Base-by-base conservation (phyloP, 225 moss, liverwort and hornwort genomes). In the Lunularia cruciata region DNA sequence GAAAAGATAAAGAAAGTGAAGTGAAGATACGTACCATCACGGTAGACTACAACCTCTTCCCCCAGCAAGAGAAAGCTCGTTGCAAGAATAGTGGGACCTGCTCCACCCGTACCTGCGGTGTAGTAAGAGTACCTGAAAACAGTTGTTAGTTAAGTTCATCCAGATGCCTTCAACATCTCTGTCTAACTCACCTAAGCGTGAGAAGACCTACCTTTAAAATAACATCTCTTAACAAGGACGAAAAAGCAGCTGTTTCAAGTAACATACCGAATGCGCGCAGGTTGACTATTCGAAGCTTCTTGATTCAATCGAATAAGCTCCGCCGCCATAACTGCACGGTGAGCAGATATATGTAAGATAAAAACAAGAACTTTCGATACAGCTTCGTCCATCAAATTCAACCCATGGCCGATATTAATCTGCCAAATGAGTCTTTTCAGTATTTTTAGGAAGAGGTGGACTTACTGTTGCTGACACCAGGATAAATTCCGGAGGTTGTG, bases 391-490 rank as follows among this genome's bases (percentile, higher is more conserved):
- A 40, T 6, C 8, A 6, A 40, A 40, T 40, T 40, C n/a, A n/a
- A n/a, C n/a, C n/a, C n/a, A n/a, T n/a, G n/a, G n/a, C n/a, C n/a
- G n/a, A 40, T 13, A 40, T 40, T 6, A 13, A 40, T 6, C 40
- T 40, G 40, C 40, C 6, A 40, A 40, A 40, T 40, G 40, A 13
- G n/a, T n/a, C 13, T 40, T 40, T 13, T 40, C 40, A 13, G 13
- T 6, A 40, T 40, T 40, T 40, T 40, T 13, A 8, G 42, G 16
- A 2, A 39, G 39, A 60, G 38, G 60, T 52, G 68, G 47, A 83
- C 90, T 63, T 84, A 92, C 95, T 83, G 37, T 96, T 96, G 83
- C 92, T 92, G 75, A 96, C 89, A 74, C 95, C 95, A 16, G 95
- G 95, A 75, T 96, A 96, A 57, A 96, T 96, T 84, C 95, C 92